Conservation (phyloP, 345 rosid species). For the Jatropha curcas region DNA sequence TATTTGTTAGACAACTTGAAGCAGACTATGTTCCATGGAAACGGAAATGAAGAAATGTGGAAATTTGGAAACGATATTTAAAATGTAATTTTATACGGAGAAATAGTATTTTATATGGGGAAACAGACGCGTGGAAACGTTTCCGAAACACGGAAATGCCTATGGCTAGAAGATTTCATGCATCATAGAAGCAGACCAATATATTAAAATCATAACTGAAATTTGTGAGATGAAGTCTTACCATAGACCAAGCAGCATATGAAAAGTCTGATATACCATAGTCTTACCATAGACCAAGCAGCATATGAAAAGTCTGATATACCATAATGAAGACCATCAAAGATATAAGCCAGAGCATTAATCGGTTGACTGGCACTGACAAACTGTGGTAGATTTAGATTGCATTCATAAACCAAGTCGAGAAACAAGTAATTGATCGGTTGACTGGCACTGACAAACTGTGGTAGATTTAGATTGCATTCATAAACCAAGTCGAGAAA, state of each 20-base stretch:
- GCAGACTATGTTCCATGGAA: no score
- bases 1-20: not conserved
- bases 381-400: constrained; percentile 26
- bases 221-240: constrained; percentile 9
- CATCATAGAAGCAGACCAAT: no score
- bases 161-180: no score
- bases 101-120: no score
- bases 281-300: constrained; percentile 49
- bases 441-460: constrained; percentile 44
- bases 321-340: constrained; percentile 53
- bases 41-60: no score
- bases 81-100: no score
- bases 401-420: not conserved
- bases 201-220: not conserved
- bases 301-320: constrained; percentile 48
- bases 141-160: no score
- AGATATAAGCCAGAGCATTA: constrained; percentile 46
- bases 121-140: no score
- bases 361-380: constrained; percentile 42
- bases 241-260: constrained; percentile 52
- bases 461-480: not conserved
- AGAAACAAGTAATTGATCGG: constrained; percentile 24
- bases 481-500: not conserved
- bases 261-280: no score
- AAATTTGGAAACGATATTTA: no score